These are phyloP conservation scores for Emmonsia crescens DNA, from an alignment of 2,329 filamentous ascomycete species.

Conservation along the genomic window DNA sequence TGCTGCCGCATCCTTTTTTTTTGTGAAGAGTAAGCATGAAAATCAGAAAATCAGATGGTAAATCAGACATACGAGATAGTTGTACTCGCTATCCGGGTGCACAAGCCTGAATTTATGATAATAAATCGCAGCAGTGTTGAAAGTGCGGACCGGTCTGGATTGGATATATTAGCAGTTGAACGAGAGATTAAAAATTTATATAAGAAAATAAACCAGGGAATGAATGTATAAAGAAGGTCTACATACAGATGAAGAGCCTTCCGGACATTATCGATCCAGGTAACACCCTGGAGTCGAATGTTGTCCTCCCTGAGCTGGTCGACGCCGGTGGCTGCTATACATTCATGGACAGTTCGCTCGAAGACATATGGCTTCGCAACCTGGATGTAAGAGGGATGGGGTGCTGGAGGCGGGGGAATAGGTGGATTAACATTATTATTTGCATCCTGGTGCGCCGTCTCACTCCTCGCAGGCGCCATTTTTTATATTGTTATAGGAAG, in stretches of 20 bases:
- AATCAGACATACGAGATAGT: constrained; percentile 43
- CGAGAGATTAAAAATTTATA: background rate
- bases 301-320: constrained; percentile 70
- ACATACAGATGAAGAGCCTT: constrained; percentile 65
- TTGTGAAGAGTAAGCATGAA: constrained; percentile 5
- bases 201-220: background rate
- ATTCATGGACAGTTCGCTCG: constrained; percentile 66
- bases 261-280: constrained; percentile 78
- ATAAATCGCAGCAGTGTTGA: constrained; percentile 81
- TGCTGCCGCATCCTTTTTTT: constrained; percentile 63
- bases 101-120: constrained; percentile 88
- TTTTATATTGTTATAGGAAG: background rate
- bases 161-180: background rate
- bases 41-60: background rate
- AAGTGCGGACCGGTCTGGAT: constrained; percentile 72
- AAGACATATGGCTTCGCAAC: constrained; percentile 66
- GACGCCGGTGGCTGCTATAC: constrained; percentile 57
- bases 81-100: constrained; percentile 77
- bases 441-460: background rate
- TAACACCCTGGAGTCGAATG: constrained; percentile 72
- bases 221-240: constrained; percentile 12
- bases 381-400: constrained; percentile 54
- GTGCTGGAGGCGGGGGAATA: constrained; percentile 29
- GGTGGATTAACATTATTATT: background rate
- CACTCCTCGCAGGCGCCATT: constrained; percentile 9